phyloP scores from a whole-genome alignment of 2,329 filamentous ascomycete species.

The Aspergillus tanneri region DNA sequence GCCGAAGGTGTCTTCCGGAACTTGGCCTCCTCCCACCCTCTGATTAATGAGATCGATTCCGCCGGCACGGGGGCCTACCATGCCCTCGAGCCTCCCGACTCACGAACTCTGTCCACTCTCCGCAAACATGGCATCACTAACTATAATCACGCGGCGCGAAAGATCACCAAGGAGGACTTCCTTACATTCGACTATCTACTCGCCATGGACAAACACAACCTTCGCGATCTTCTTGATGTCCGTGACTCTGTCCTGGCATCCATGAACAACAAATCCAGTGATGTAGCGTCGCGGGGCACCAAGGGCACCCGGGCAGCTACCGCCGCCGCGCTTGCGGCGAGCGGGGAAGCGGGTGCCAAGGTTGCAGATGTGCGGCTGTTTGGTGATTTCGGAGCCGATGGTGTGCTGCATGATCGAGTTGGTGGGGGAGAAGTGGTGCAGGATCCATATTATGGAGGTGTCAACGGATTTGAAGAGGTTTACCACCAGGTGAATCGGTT shows the following conservation, averaged over 20 bases:
- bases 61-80: conserved; percentile 92
- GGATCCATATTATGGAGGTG: conserved; percentile 92
- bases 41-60: conserved; percentile 73
- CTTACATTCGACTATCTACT: conserved; percentile 87
- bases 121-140: conserved; percentile 69
- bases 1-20: conserved; percentile 88
- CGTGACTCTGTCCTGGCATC: conserved; percentile 51
- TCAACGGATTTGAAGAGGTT: conserved; percentile 77
- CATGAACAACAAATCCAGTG: conserved; percentile 51
- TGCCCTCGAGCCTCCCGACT: conserved; percentile 71
- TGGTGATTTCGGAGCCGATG: conserved; percentile 70
- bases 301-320: conserved; percentile 39
- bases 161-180: conserved; percentile 73
- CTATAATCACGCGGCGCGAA: conserved; percentile 75
- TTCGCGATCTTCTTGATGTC: conserved; percentile 65
- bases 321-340: conserved; percentile 33
- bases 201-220: conserved; percentile 86
- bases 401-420: conserved; percentile 40
- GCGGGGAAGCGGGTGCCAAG: conserved; percentile 33
- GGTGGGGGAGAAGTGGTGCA: conserved; percentile 66
- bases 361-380: conserved; percentile 70
- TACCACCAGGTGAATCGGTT: conserved; percentile 81
- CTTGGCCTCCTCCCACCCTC: conserved; percentile 58
- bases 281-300: conserved; percentile 19
- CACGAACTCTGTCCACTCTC: conserved; percentile 78